Evolutionary conservation across 2,329 filamentous ascomycete genomes (phyloP).

Genomic region (Pseudogymnoascus sp.): DNA sequence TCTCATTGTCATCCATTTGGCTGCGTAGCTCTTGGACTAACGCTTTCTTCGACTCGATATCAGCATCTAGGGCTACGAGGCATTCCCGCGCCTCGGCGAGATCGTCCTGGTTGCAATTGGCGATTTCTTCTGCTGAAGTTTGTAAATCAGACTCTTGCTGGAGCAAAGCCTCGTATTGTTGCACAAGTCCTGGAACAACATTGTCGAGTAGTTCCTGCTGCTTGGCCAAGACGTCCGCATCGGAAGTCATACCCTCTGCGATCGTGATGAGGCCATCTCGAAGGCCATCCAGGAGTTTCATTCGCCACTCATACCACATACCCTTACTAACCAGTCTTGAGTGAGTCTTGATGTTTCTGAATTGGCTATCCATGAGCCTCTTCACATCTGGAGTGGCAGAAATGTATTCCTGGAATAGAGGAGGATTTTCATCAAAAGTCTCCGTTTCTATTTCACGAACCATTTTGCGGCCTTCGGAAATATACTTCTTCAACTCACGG

Average conservation of each 20-base stretch:
- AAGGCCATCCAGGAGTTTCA: conserved; percentile 73
- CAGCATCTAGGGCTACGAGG: conserved; percentile 54
- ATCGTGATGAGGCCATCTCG: conserved; percentile 73
- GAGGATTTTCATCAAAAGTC: conserved; percentile 81
- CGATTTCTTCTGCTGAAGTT: conserved; percentile 63
- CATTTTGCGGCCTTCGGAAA: conserved; percentile 81
- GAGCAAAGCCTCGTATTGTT: conserved; percentile 52
- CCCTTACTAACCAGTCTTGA: conserved; percentile 85
- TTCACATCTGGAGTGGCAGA: conserved; percentile 76
- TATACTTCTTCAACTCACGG: conserved; percentile 92
- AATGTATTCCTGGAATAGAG: conserved; percentile 86
- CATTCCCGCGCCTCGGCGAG: conserved; percentile 64
- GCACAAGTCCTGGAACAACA: conserved; percentile 55
- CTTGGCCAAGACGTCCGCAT: conserved; percentile 57
- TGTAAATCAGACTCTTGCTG: conserved; percentile 60
- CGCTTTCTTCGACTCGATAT: conserved; percentile 60
- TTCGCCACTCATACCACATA: conserved; percentile 98
- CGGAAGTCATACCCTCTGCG: conserved; percentile 64
- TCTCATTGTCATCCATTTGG: conserved; percentile 59
- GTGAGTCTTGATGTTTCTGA: conserved; percentile 94
- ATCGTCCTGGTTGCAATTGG: conserved; percentile 72
- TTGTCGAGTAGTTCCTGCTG: conserved; percentile 61
- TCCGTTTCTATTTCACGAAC: conserved; percentile 86
- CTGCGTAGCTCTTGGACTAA: conserved; percentile 58
- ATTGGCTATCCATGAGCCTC: conserved; percentile 85